Base-by-base conservation (phyloP, 169 alveolate genomes). In the Cyclospora cayetanensis region DNA sequence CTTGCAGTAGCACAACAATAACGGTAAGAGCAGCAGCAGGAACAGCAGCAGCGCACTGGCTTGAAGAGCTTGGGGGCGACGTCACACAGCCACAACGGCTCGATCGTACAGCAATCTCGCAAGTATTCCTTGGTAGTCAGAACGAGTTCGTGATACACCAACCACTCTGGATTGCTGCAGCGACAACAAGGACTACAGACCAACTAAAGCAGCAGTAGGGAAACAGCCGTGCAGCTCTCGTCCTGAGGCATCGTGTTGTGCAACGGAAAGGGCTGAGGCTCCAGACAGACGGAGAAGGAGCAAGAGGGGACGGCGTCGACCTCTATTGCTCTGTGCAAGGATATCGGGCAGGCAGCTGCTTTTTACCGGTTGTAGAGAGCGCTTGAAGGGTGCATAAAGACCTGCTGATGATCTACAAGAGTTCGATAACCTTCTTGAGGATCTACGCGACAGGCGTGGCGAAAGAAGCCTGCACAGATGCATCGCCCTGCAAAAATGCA, bases 121-220 rank as follows among this genome's bases (percentile, higher is more conserved):
- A 99, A 98, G 91, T 99, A 99, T 94, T 99, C 99, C 95, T 98
- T 98, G 42, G 99, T 98, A 1, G 99, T 99, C 94, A 98, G 92
- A 42, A 99, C 99, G 53, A 99, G 94, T 92, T 98, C 99, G 91
- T 98, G 99, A 96, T 99, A 99, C 15, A 99, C 99, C 29, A 98
- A 98, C 98, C 99, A 99, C 90, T 98, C 99, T n/a, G 99, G 99
- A 53, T 96, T 95, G 86, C 97, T 96, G 77, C 76, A 91, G 82
- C 68, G 22, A 80, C 41, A 29, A 41, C 53, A 20, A 15, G 35
- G 22, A 25, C 70, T 35, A 7, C 52, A 42, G 27, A n/a, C n/a
- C n/a, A n/a, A n/a, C n/a, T n/a, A n/a, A n/a, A n/a, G n/a, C n/a
- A n/a, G n/a, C n/a, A n/a, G n/a, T n/a, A n/a, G n/a, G n/a, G n/a